Conservation (phyloP, 2,329 filamentous ascomycete species). For the Phialocephala sp. region DNA sequence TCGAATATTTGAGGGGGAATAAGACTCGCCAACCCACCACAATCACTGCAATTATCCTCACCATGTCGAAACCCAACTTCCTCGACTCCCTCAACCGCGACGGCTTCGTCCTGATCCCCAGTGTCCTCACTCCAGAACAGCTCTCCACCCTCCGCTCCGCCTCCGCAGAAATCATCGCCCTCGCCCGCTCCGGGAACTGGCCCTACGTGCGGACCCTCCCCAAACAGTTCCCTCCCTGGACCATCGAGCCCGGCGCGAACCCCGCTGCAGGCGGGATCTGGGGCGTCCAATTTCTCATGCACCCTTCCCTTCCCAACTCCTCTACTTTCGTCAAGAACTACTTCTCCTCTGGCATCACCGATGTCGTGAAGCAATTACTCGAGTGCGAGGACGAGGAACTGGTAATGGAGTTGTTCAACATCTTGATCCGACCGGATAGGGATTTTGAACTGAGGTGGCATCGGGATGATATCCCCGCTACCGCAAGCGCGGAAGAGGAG, state of each 20-base stretch:
- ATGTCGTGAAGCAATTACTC: constrained; percentile 69
- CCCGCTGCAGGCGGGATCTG: constrained; percentile 72
- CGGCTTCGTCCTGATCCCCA: constrained; percentile 77
- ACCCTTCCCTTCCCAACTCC: constrained; percentile 70
- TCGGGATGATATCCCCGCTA: constrained; percentile 78
- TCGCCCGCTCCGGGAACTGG: constrained; percentile 76
- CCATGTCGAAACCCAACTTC: constrained; percentile 32
- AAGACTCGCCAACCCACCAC: neutral
- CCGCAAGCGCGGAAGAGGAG: constrained; percentile 71
- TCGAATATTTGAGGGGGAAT: neutral
- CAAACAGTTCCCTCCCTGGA: constrained; percentile 92
- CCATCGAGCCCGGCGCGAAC: constrained; percentile 44
- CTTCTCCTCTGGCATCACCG: constrained; percentile 70
- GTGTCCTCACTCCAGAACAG: constrained; percentile 61
- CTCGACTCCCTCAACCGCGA: constrained; percentile 61
- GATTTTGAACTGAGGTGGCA: constrained; percentile 85
- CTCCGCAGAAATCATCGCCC: constrained; percentile 59
- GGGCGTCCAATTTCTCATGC: constrained; percentile 86
- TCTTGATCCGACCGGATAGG: constrained; percentile 74
- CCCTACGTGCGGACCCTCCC: constrained; percentile 82
- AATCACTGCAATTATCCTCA: neutral
- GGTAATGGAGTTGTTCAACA: constrained; percentile 87
- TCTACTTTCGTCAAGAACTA: constrained; percentile 70
- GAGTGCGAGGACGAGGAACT: constrained; percentile 62
- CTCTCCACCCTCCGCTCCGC: constrained; percentile 66